Evolutionary conservation across 768 basidiomycete genomes (phyloP), one percentile per base, ranked within the genome.

Genomic region (Calvatia gigantea): DNA sequence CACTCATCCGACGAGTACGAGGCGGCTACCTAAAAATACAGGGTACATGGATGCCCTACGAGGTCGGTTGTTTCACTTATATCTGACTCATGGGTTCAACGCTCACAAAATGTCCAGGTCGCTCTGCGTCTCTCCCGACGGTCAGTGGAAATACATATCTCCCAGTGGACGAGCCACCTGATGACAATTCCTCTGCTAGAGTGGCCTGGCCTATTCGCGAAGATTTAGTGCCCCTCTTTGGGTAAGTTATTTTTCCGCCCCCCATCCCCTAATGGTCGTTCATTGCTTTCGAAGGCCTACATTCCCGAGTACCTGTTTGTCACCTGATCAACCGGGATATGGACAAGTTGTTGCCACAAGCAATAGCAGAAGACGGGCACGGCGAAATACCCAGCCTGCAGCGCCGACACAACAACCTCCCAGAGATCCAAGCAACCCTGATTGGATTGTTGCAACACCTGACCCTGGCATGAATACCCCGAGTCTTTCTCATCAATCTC

Each of bases 1-100:
- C 85, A 29, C 83, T 88, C 61, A 84, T 93, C 65, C 85, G 91
- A 55, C 81, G 91, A 57, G 91, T 94, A 29, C 84, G 90, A 43
- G 91, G 90, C 54, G 89, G 91, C 48, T 91, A 91, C 72, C 81
- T 94, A 57, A 93, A 94, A 74, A 93, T 94, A 41, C 92, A 94
- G 65, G 92, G 92, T 29, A 93, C 92, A 19, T 94, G 92, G 92
- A 89, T 94, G 85, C 91, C 91, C 31, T 94, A 89, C 70, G 91
- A 91, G 77, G 87, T 88, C 61, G 58, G 79, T 67, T 38, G 37
- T 29, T 49, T 14, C 29, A 42, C 28, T 55, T 51, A 41, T 49
- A 11, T 42, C 37, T 12, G 31, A 35, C 15, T n/a, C 45, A 14
- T n/a, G 49, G 41, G 46, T 37, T 4, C 31, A 35, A 17, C 9